phyloP scores from a whole-genome alignment of 169 alveolate genomes.

The Babesia divergens region DNA sequence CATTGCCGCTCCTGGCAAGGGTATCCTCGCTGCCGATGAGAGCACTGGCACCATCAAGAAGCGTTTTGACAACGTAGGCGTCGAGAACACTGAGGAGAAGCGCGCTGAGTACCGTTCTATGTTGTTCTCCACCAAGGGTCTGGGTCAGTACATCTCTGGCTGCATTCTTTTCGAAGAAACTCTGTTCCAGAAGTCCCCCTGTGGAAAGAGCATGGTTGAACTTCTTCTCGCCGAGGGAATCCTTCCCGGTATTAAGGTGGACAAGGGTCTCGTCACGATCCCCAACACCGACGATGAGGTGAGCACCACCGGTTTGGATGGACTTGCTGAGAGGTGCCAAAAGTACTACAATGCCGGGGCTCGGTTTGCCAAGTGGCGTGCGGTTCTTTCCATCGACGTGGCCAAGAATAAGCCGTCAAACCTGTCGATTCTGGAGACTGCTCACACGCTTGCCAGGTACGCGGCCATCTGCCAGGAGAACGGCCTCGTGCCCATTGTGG shows the following conservation, averaged over 20 bases:
- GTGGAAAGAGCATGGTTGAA: conserved; percentile 86
- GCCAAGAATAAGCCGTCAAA: conserved; percentile 88
- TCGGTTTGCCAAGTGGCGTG: conserved; percentile 99
- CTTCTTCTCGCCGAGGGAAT: conserved; percentile 88
- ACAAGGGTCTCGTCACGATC: conserved; percentile 89
- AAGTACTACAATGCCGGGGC: conserved; percentile 96
- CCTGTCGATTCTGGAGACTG: conserved; percentile 90
- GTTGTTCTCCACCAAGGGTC: conserved; percentile 89
- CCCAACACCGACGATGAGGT: conserved; percentile 88
- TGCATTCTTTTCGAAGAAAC: conserved; percentile 98
- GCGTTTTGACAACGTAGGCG: conserved; percentile 88
- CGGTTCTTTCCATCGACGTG: conserved; percentile 92
- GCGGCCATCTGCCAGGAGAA: conserved; percentile 97
- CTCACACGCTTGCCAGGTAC: conserved; percentile 97
- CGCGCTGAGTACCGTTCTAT: conserved; percentile 94
- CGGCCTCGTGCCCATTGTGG: conserved; percentile 98
- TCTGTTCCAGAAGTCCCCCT: conserved; percentile 88
- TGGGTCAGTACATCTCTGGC: conserved; percentile 95
- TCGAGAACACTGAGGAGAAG: conserved; percentile 94
- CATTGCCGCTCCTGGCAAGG: conserved; percentile 92
- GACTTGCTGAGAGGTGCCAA: conserved; percentile 93
- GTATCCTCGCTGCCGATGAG: conserved; percentile 99
- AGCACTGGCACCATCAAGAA: conserved; percentile 97
- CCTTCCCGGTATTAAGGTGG: conserved; percentile 98
- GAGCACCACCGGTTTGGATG: conserved; percentile 94